These are phyloP conservation scores for Pittosporum tobira DNA, from an alignment of 129 eudicot genomes.

Conservation along the genomic window DNA sequence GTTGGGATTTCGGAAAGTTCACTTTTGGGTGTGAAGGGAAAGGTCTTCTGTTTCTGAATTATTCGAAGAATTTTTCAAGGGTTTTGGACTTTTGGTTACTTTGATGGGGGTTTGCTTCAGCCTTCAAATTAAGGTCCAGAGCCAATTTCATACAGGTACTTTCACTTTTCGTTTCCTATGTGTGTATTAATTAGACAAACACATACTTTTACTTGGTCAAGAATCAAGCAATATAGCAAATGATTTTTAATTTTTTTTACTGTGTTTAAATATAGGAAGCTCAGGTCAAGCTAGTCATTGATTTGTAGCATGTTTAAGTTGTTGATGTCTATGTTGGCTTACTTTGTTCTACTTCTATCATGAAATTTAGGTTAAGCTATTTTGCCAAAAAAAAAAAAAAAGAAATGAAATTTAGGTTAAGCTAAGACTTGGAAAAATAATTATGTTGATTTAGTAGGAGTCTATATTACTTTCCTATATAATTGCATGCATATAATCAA, in stretches of 20 bases:
- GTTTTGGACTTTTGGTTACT: slow-evolving; percentile 16
- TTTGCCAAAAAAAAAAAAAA: too few relatives aligned
- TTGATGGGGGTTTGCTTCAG: slow-evolving; percentile 83
- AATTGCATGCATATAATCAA: too few relatives aligned
- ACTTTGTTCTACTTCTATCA: too few relatives aligned
- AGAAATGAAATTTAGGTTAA: too few relatives aligned
- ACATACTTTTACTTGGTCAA: background rate
- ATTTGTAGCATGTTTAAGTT: background rate
- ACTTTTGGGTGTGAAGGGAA: slow-evolving; percentile 7
- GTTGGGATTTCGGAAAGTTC: slow-evolving; percentile 1
- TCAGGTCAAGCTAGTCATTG: background rate
- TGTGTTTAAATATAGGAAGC: background rate
- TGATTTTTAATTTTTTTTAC: background rate
- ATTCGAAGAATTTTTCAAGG: slow-evolving; percentile 10
- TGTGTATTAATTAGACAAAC: background rate
- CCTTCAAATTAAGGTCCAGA: slow-evolving; percentile 55
- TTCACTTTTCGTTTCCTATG: background rate
- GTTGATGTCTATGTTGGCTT: background rate
- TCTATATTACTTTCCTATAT: too few relatives aligned
- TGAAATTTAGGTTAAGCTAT: background rate
- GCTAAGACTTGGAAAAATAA: background rate
- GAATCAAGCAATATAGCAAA: too few relatives aligned
- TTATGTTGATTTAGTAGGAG: background rate
- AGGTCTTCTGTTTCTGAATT: slow-evolving; percentile 7
- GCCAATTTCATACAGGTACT: slow-evolving; percentile 35